Evolutionary conservation across 1,139 yeast genomes (phyloP), one percentile per base, ranked within the genome.

Genomic region (Blastobotrys persicus): DNA sequence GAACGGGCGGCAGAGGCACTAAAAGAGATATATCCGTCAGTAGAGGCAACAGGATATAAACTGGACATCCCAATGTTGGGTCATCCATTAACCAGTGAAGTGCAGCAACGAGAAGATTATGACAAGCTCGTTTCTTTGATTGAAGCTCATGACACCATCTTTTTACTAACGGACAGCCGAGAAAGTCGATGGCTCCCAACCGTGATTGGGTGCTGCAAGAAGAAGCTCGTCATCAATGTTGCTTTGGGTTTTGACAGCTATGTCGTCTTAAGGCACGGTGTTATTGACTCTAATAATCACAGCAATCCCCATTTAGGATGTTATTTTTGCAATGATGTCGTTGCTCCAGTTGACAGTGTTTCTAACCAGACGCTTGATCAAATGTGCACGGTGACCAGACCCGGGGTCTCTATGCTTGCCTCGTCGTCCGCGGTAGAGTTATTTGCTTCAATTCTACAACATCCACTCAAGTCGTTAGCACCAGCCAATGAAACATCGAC

Each of bases 101-200:
- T 59, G 0, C 71, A 63, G 31, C 85, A 80, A 55, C 66, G 65
- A 40, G 57, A 60, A 4, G 83, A 81, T 47, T 91, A 73, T 63
- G 76, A 80, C 0, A 61, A 63, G 44, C 68, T 92, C 18, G 68
- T 69, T 20, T 58, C 69, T 37, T 71, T 89, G n/a, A 78, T 88
- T 35, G 74, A 77, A 20, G 70, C 67, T 0, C 91, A 88, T 64
- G 98, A 94, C 64, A 85, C 78, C 0, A 66, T 91, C 0, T 92
- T 84, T 58, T 68, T 94, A 33, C 71, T 91, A 42, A 88, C 91
- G 85, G 99, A 92, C 65, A 88, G 97, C 3, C 75, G 99, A 48
- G 99, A 92, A 64, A 81, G 96, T 1, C 74, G 99, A 56, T 92
- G 99, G 99, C 73, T 92, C 7, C 98, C 99, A 0, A 86, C 98